phyloP scores from a whole-genome alignment of 192 early-diverging fungal species.

The Backusella psychrophila region DNA sequence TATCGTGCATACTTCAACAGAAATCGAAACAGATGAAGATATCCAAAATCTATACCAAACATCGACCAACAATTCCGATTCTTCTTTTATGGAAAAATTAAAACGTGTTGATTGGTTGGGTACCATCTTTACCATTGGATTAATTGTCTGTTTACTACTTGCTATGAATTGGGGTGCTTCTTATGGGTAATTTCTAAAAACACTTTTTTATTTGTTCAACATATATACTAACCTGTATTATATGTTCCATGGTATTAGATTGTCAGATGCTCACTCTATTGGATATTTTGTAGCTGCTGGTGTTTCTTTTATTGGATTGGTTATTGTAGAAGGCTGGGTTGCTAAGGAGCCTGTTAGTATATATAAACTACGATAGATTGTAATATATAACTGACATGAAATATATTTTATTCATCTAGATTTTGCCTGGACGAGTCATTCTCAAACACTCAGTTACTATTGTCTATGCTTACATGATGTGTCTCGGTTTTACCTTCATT shows the following conservation, averaged over 20 bases:
- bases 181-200: slow-evolving; percentile 5
- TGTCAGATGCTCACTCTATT: slow-evolving; percentile 54
- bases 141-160: slow-evolving; percentile 55
- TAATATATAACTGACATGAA: background rate
- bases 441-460: slow-evolving; percentile 43
- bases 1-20: background rate
- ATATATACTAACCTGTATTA: too few relatives aligned
- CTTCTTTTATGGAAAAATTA: slow-evolving; percentile 45
- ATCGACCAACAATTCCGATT: slow-evolving; percentile 33
- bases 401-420: slow-evolving; percentile 11
- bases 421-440: slow-evolving; percentile 33
- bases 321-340: slow-evolving; percentile 52
- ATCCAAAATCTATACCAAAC: background rate
- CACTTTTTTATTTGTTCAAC: background rate
- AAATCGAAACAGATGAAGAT: background rate
- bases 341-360: slow-evolving; percentile 53
- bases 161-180: slow-evolving; percentile 61
- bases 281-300: slow-evolving; percentile 46
- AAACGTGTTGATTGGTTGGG: slow-evolving; percentile 62
- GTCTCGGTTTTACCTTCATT: slow-evolving; percentile 56
- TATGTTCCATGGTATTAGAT: slow-evolving; percentile 19
- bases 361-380: background rate
- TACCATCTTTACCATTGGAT: slow-evolving; percentile 44
- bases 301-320: slow-evolving; percentile 37
- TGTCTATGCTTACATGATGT: slow-evolving; percentile 44